These are phyloP conservation scores for Aspergillus candidus DNA, from an alignment of 2,329 filamentous ascomycete species.

Conservation along the genomic window DNA sequence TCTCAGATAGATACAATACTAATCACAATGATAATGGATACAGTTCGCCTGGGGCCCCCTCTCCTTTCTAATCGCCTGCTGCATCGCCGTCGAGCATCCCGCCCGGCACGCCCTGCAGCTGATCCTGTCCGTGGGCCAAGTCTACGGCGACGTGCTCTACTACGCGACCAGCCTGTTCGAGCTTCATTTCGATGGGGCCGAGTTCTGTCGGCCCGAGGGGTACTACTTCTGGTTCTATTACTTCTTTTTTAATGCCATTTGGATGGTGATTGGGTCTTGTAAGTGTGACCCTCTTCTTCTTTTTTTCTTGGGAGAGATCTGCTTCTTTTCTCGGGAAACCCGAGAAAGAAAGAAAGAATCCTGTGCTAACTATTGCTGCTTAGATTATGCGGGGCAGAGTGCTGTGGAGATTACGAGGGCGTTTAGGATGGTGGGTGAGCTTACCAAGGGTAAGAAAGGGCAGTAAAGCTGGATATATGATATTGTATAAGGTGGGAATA, in stretches of 20 bases:
- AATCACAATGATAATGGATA: neutral
- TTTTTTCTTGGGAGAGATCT: no score
- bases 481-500: no score
- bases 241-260: slow-evolving; percentile 51
- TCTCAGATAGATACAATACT: no score
- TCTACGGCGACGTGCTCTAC: slow-evolving; percentile 53
- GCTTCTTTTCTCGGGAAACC: neutral
- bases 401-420: no score
- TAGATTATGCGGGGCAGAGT: no score
- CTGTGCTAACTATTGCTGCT: no score
- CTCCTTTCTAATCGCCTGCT: slow-evolving; percentile 45
- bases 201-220: slow-evolving; percentile 49
- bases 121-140: slow-evolving; percentile 49
- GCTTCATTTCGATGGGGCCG: slow-evolving; percentile 40
- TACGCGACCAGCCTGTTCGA: slow-evolving; percentile 52
- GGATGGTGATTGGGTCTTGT: slow-evolving; percentile 48
- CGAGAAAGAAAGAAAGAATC: no score
- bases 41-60: slow-evolving; percentile 50
- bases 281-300: neutral
- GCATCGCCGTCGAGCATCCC: slow-evolving; percentile 46
- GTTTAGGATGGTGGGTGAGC: no score
- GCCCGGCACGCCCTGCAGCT: slow-evolving; percentile 47
- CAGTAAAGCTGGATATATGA: no score
- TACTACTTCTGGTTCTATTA: slow-evolving; percentile 55
- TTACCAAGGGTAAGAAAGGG: no score